Conservation (phyloP, 345 rosid species). For the Melaleuca quinquenervia region DNA sequence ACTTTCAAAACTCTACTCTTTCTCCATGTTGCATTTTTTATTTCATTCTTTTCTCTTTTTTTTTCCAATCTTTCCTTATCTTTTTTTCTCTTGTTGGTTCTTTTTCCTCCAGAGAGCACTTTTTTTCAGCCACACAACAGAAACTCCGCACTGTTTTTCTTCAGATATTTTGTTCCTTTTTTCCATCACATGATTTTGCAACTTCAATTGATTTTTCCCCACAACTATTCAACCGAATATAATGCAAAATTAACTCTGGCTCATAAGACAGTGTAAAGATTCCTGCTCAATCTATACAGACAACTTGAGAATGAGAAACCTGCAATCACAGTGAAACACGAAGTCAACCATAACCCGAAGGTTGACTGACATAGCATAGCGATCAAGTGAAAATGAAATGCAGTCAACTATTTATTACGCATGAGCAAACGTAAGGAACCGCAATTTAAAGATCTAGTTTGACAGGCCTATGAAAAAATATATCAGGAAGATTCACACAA, state of each 20-base stretch:
- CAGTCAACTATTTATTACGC: not conserved
- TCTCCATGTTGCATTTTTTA: not conserved
- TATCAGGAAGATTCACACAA: not conserved
- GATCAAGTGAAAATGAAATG: not conserved
- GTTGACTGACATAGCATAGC: not conserved
- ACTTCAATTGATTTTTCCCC: constrained; percentile 17
- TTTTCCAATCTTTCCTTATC: not conserved
- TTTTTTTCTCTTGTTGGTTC: not conserved
- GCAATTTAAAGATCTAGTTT: not conserved
- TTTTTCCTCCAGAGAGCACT: constrained; percentile 1
- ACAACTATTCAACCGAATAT: constrained; percentile 4
- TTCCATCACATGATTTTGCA: not conserved
- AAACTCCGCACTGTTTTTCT: not conserved
- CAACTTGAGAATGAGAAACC: constrained; percentile 52
- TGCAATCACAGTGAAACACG: constrained; percentile 71
- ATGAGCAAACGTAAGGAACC: not conserved
- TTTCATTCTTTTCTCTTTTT: not conserved
- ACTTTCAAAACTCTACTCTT: not conserved
- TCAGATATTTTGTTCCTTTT: constrained; percentile 2
- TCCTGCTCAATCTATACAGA: constrained; percentile 36
- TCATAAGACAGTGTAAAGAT: constrained; percentile 23
- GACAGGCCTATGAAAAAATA: not conserved
- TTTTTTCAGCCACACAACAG: constrained; percentile 8
- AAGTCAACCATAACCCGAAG: constrained; percentile 38
- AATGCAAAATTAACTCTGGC: constrained; percentile 14